phyloP scores from a whole-genome alignment of 495 filamentous ascomycete species.

The Xanthoparmelia taractica region DNA sequence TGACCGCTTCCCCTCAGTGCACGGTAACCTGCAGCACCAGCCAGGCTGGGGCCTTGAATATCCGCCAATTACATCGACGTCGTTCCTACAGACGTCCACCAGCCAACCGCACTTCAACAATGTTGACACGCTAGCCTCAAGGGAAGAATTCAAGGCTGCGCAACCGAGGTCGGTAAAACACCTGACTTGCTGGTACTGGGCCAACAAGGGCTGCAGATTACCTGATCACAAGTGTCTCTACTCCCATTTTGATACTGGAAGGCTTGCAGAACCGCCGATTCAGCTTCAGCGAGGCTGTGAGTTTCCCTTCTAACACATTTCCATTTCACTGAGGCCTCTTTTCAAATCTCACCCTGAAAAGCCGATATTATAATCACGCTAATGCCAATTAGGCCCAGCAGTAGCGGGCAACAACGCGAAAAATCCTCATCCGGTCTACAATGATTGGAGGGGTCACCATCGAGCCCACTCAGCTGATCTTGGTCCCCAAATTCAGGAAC shows the following conservation, averaged over 20 bases:
- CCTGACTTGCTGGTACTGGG: constrained; percentile 27
- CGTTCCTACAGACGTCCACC: background rate
- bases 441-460: constrained; percentile 9
- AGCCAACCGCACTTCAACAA: background rate
- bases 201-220: constrained; percentile 15
- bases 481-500: background rate
- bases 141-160: background rate
- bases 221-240: constrained; percentile 21
- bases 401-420: constrained; percentile 25
- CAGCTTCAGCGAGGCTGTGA: constrained; percentile 21
- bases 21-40: background rate
- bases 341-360: background rate
- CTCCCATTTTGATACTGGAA: constrained; percentile 22
- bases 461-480: background rate
- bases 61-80: background rate
- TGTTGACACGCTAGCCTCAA: background rate
- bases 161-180: constrained; percentile 16
- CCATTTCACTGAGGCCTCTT: too few relatives aligned
- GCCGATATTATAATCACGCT: background rate
- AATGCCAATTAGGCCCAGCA: constrained; percentile 14
- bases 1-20: background rate
- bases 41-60: background rate
- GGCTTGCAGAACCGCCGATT: constrained; percentile 18
- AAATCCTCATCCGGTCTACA: constrained; percentile 14
- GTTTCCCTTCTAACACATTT: too few relatives aligned